Evolutionary conservation across 2,329 filamentous ascomycete species (phyloP).

Genomic region (Aphanocladium album): DNA sequence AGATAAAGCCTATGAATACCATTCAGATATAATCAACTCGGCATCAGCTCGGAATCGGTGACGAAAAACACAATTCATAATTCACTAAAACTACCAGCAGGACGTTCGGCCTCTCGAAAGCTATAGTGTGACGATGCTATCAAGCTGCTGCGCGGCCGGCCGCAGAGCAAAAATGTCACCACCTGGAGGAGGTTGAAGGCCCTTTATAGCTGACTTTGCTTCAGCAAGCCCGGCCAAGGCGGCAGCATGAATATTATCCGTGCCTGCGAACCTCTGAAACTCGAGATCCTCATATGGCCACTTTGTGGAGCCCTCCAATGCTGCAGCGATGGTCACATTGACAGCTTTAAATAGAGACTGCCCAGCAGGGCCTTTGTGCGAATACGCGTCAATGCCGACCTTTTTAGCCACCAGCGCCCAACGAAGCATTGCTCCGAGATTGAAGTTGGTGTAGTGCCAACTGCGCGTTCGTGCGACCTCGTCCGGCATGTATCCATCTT

Average conservation of each 20-base stretch:
- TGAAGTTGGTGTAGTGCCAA: slow-evolving; percentile 26
- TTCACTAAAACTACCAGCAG: not conserved
- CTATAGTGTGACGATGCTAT: slow-evolving; percentile 18
- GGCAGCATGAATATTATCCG: slow-evolving; percentile 22
- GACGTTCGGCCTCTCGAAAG: not conserved
- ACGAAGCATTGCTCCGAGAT: slow-evolving; percentile 18
- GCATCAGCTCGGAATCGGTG: too few species aligned
- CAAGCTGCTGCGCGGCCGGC: slow-evolving; percentile 24
- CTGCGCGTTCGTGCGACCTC: slow-evolving; percentile 24
- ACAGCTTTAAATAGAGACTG: slow-evolving; percentile 20
- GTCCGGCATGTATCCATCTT: slow-evolving; percentile 21
- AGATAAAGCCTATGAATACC: slow-evolving; percentile 4
- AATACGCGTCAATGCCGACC: slow-evolving; percentile 20
- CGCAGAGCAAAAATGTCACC: slow-evolving; percentile 22
- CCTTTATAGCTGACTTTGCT: slow-evolving; percentile 15
- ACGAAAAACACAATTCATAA: not conserved
- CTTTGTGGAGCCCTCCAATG: slow-evolving; percentile 10
- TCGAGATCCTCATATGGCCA: slow-evolving; percentile 21
- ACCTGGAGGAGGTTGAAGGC: slow-evolving; percentile 18
- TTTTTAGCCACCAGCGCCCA: slow-evolving; percentile 18
- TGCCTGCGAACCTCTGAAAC: slow-evolving; percentile 22
- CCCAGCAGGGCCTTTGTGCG: slow-evolving; percentile 18
- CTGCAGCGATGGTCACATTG: slow-evolving; percentile 22
- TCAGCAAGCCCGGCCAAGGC: slow-evolving; percentile 19
- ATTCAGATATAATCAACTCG: too few species aligned